Percentiles rank a stretch among this genome's conserved stretches.
phyloP scores from a whole-genome alignment of 345 rosid species.

The Cochlearia excelsa region DNA sequence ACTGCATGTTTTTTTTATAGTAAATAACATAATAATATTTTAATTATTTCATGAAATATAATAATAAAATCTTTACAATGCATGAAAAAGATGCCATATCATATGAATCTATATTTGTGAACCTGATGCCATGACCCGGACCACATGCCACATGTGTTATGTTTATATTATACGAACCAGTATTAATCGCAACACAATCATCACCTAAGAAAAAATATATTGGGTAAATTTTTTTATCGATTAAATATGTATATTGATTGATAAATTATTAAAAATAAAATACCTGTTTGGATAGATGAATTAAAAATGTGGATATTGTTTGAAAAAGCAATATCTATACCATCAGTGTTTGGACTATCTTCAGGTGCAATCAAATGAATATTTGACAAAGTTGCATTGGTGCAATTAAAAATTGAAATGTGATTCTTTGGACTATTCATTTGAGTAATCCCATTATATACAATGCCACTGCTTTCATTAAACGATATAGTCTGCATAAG shows the following conservation, averaged over 20 bases:
- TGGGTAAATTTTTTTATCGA: too few species aligned
- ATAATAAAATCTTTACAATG: not conserved
- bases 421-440: conserved; percentile 30
- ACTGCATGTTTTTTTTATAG: not conserved
- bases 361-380: conserved; percentile 18
- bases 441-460: conserved; percentile 24
- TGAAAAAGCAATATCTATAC: conserved; percentile 23
- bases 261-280: too few species aligned
- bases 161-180: conserved; percentile 28
- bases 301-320: not conserved
- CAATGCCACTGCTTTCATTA: not conserved
- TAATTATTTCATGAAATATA: too few species aligned
- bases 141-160: conserved; percentile 48
- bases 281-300: conserved; percentile 28
- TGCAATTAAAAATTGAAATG: conserved; percentile 7
- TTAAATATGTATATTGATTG: too few species aligned
- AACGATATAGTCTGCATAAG: conserved; percentile 11
- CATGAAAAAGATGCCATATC: too few species aligned
- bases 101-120: not conserved
- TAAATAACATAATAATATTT: too few species aligned
- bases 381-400: conserved; percentile 22
- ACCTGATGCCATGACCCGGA: conserved; percentile 70
- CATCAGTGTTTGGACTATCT: conserved; percentile 34
- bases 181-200: conserved; percentile 25
- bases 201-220: conserved; percentile 10